phyloP scores from a whole-genome alignment of 2,329 filamentous ascomycete genomes.

The Ramularia endophylla region DNA sequence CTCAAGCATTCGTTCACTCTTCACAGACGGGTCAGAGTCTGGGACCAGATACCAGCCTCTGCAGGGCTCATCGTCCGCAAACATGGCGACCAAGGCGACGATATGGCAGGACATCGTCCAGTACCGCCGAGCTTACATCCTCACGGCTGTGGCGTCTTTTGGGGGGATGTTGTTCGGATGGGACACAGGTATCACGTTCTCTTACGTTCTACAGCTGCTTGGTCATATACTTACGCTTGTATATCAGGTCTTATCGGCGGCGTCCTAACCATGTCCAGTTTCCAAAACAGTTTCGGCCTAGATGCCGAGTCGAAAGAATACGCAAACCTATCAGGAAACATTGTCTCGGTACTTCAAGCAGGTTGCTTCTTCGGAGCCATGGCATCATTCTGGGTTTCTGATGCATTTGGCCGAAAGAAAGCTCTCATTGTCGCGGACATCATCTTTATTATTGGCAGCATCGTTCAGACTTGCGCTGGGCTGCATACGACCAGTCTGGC shows the following conservation, averaged over 20 bases:
- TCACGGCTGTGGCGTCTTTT: slow-evolving; percentile 39
- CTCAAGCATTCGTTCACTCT: slow-evolving; percentile 4
- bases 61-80: slow-evolving; percentile 27
- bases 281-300: slow-evolving; percentile 38
- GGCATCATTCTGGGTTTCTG: slow-evolving; percentile 37
- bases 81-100: slow-evolving; percentile 18
- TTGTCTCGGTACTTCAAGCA: slow-evolving; percentile 40
- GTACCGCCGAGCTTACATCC: slow-evolving; percentile 36
- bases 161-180: slow-evolving; percentile 32
- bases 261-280: slow-evolving; percentile 39
- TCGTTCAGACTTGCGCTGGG: slow-evolving; percentile 36
- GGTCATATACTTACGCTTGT: slow-evolving; percentile 8
- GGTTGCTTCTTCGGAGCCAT: slow-evolving; percentile 43
- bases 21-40: not conserved
- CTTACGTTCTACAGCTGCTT: slow-evolving; percentile 12
- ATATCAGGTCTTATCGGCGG: slow-evolving; percentile 29
- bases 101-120: slow-evolving; percentile 36
- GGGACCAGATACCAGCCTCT: slow-evolving; percentile 5
- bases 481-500: slow-evolving; percentile 28
- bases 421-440: slow-evolving; percentile 38
- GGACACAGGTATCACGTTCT: slow-evolving; percentile 6
- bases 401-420: slow-evolving; percentile 37
- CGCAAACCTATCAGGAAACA: slow-evolving; percentile 38
- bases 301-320: slow-evolving; percentile 30
- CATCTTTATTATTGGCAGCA: slow-evolving; percentile 38